These are phyloP conservation scores for Neolentinus lepideus DNA, from an alignment of 1,284 basidiomycete genomes.

Conservation along the genomic window DNA sequence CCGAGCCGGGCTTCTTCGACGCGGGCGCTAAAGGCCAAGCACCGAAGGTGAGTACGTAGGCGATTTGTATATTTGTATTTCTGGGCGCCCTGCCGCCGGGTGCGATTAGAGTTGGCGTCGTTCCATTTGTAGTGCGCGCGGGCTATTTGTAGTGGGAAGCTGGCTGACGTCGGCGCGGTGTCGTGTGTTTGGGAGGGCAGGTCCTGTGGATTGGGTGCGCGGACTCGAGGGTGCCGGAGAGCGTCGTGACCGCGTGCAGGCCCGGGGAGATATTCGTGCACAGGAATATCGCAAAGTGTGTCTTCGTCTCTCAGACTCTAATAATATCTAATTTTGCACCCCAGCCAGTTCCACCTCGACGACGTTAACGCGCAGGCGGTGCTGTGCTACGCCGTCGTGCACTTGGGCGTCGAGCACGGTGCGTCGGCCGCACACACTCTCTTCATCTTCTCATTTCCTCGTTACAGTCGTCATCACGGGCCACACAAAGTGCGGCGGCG, in stretches of 20 bases:
- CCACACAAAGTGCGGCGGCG: conserved; percentile 79
- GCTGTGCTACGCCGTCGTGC: conserved; percentile 75
- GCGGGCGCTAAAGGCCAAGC: conserved; percentile 57
- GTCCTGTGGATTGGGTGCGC: conserved; percentile 73
- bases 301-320: conserved; percentile 7
- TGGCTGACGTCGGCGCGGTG: too few relatives aligned
- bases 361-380: conserved; percentile 79
- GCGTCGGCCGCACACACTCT: conserved; percentile 21
- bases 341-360: conserved; percentile 71
- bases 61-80: too few relatives aligned
- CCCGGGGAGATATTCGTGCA: conserved; percentile 70
- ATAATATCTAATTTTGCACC: neutral
- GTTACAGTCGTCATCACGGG: conserved; percentile 70
- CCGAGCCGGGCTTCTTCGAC: conserved; percentile 61
- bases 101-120: neutral
- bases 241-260: conserved; percentile 41
- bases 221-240: conserved; percentile 63
- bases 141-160: neutral
- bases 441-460: neutral
- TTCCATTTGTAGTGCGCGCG: neutral
- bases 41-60: conserved; percentile 55
- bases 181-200: conserved; percentile 22
- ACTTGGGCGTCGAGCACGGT: conserved; percentile 82
- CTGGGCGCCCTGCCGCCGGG: neutral
- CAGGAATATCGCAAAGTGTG: conserved; percentile 59